Evolutionary conservation across 345 rosid genomes (phyloP), one percentile per base, ranked within the genome.

Genomic region (Viola odorata): DNA sequence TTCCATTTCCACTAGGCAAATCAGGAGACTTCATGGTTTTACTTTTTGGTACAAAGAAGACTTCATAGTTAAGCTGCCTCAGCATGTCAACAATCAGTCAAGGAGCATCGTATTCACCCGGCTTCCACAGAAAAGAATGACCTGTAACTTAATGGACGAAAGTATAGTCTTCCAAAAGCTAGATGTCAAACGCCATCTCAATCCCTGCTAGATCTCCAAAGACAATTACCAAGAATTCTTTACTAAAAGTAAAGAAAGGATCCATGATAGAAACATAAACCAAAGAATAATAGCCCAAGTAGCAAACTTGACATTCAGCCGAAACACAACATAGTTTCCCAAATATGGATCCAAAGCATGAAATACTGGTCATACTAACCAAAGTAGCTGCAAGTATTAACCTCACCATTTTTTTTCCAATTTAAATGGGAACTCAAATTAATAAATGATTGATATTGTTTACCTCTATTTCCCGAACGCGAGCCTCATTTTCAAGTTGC

Each of bases 381-480:
- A 51, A 51, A 16, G 37, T 51, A 16, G 12, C 7, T 10, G 38
- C 50, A 47, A 5, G 50, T 47, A 13, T 16, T 50, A 16, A 4
- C 2, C 12, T 54, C 4, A 12, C n/a, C 41, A 10, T 54, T 54
- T 54, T 37, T 12, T n/a, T 14, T 11, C 37, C 37, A 23, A 39
- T 55, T 41, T 47, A 7, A 4, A 47, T 9, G 50, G 7, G 50
- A 44, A 55, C 14, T 32, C 9, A 6, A 11, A 50, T 45, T 7
- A 48, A 49, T 38, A 39, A 10, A 64, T 17, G 45, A 12, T 7
- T 42, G 13, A 14, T 14, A 50, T 50, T 55, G 6, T 64, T 76
- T 66, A 86, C 99, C 86, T 95, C 98, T 63, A 88, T 88, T 78
- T 91, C 98, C 69, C 89, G 87, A 77, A 88, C 94, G 50, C 68